Base-by-base conservation (phyloP, 2,329 filamentous ascomycete genomes). In the Ophiostoma ulmi region DNA sequence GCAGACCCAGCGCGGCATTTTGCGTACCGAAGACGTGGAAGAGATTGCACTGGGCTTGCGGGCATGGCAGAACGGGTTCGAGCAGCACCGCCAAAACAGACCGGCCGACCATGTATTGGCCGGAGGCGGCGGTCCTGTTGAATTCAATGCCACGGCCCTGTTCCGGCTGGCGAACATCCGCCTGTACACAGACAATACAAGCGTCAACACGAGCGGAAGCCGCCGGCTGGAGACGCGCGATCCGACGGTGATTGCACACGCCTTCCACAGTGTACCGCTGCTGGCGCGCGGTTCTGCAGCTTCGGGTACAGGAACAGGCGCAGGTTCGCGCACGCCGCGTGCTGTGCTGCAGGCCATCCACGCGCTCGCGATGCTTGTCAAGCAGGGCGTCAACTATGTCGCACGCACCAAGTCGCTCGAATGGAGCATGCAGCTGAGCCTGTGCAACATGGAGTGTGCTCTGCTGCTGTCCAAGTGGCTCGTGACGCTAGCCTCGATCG, bases 181-280 rank as follows among this genome's bases (percentile, higher is more conserved):
- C 11, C 80, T 91, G 3, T 88, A 91, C 74, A 87, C 87, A 1
- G 88, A 91, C 74, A 82, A 90, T 8, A 39, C 36, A 1, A 39
- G 38, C 38, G 17, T 20, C 20, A 44, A 13, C 22, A 35, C 35
- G 13, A 86, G 85, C 41, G 85, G 88, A 1, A 86, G 86, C 72
- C 83, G 88, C 68, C 84, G 85, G 38, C 82, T 92, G 41, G 88
- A 90, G 75, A 90, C 87, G 8, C 83, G 89, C 41, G 89, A 91
- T 75, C 85, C 87, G 1, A 79, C 83, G 66, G 77, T 86, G 38
- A 88, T 91, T 72, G 88, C 88, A 1, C 83, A 83, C 52, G 85
- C 87, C 1, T 84, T 91, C 73, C 83, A 83, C 70, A 83, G 85
- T 67, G 86, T 86, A 22, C 87, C 88, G 0, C 80, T 85, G 36